phyloP scores from a whole-genome alignment of 2,329 filamentous ascomycete genomes.

The Alternaria sp. region DNA sequence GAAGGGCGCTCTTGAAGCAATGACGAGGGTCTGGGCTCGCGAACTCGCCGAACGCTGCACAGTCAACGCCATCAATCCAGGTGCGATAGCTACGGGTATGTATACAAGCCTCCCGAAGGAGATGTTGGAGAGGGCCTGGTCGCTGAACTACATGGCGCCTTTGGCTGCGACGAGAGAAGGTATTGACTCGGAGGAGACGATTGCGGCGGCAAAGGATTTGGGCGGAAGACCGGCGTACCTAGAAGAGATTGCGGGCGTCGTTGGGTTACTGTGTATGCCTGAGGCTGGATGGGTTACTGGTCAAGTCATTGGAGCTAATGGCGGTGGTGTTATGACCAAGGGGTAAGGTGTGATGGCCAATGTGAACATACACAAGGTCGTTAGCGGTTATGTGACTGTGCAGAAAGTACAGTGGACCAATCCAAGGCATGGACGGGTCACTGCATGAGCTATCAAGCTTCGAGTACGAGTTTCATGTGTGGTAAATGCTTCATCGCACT shows the following conservation, averaged over 20 bases:
- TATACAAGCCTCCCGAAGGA: conserved; percentile 63
- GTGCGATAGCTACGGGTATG: conserved; percentile 63
- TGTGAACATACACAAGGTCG: background rate
- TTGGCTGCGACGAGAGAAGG: conserved; percentile 57
- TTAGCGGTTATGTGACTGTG: background rate
- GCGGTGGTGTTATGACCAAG: conserved; percentile 67
- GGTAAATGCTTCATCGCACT: background rate
- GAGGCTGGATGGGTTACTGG: conserved; percentile 77
- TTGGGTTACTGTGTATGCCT: conserved; percentile 72
- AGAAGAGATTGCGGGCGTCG: conserved; percentile 72
- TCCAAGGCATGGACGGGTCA: background rate
- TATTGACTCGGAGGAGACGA: conserved; percentile 58
- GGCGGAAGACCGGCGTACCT: conserved; percentile 67
- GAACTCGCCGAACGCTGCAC: conserved; percentile 65
- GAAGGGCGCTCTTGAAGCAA: conserved; percentile 68
- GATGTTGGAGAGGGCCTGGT: conserved; percentile 64
- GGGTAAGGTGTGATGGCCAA: background rate
- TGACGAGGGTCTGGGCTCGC: conserved; percentile 68
- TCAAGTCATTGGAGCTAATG: conserved; percentile 77
- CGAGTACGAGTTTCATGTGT: background rate
- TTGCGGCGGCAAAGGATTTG: conserved; percentile 60
- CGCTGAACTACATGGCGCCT: conserved; percentile 67
- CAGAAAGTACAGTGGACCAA: background rate
- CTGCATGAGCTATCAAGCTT: background rate
- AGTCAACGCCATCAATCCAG: conserved; percentile 68